Evolutionary conservation across 2,329 filamentous ascomycete genomes (phyloP), one percentile per base, ranked within the genome.

Genomic region (Aspergillus sp.): DNA sequence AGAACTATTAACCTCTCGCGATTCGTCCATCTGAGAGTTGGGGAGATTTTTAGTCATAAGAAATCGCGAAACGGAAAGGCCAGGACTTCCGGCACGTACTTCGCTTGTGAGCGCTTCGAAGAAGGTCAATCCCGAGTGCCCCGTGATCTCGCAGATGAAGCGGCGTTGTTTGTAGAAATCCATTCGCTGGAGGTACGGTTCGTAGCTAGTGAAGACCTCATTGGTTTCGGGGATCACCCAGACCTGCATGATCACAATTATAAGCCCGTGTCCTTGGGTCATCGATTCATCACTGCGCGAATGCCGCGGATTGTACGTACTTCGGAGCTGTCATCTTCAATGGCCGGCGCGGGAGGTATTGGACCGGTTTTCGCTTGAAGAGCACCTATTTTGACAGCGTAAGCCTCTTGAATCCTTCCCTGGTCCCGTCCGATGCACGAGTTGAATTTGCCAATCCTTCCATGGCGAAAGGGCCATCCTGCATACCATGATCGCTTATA

Each of bases 61-160:
- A 8, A 29, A 47, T 46, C 33, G 41, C 44, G 39, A 19, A 43
- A 43, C 10, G 42, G 49, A 57, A 34, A 36, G 35, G 27, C 36
- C 36, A 26, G 36, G 36, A 39, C 38, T 42, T 28, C 29, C 5
- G 28, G 41, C 46, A 73, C 83, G 54, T 77, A 94, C 88, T 80
- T 96, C 89, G 71, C 88, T 94, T 67, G 87, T 82, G 29, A 91
- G 78, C 28, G 93, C 93, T 56, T 95, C 88, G 61, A 96, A 96
- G 68, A 94, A 98, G 3, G 82, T 91, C 55, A 96, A 75, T 45
- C 85, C 85, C 29, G 89, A 94, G 66, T 94, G 91, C 45, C 93
- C 93, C 8, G 89, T 95, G 55, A 97, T 94, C 64, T 94, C 87
- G 68, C 94, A 95, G 51, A 94, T 95, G 67, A 97, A 98, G 46